Evolutionary conservation across 306 rosid species (phyloP), one percentile per base, ranked within the genome.

Genomic region (Rosa multiflora): DNA sequence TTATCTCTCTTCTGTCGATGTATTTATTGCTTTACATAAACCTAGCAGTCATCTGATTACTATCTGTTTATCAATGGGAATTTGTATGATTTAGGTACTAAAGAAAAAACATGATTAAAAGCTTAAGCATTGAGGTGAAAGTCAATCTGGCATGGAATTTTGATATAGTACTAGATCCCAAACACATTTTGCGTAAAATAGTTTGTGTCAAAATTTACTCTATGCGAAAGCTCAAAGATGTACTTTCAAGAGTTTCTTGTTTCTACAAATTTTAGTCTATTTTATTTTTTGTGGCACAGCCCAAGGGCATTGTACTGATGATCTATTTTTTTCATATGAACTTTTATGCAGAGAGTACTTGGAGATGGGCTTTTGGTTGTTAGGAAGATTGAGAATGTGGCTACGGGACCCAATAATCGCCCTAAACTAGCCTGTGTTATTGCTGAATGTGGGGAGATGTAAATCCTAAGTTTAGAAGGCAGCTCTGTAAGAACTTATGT

Each of bases 381-480:
- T 42, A 88, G 99, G 88, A 96, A 93, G 92, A 93, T 96, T 52
- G 99, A 96, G 85, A 96, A 96, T 73, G 99, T 96, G 70, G 98
- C 99, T 58, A 88, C 97, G 4, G 98, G 97, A 81, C 98, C 98
- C 52, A 90, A 88, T 80, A 93, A 93, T 86, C 85, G 94, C 79
- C 99, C 99, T 11, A 96, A 96, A 67, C 83, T 93, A 81, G 86
- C 92, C 46, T 91, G 98, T 10, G 86, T 90, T 79, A 89, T 93
- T 75, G 93, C 93, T 48, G 99, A 93, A 83, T 95, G 99, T 74
- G 99, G 98, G 49, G 99, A 95, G 87, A 95, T 95, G 99, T 95
- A 83, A 82, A 82, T 10, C 72, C 61, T 4, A 14, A 76, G 59
- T 44, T 26, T 59, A 61, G n/a, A 18, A 75, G 14, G 20, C 47